Evolutionary conservation across 352 stramenopile genomes (phyloP), one percentile per base, ranked within the genome.

Genomic region (Thraustochytrium striatum): DNA sequence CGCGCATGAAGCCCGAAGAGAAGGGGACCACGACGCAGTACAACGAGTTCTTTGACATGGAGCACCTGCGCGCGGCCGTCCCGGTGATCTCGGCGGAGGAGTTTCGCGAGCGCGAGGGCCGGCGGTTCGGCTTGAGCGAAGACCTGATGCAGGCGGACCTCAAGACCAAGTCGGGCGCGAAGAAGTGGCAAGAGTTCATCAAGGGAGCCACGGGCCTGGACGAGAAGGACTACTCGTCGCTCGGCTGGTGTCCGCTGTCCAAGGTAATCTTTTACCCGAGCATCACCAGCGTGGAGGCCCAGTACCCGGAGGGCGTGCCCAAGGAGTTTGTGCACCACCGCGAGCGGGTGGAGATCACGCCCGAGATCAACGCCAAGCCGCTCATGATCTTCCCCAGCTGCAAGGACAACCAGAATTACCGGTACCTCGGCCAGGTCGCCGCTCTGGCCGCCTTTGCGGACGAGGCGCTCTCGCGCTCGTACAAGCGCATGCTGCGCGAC

Each of bases 1-100:
- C 47, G 33, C 55, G 70, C 7, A 80, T 80, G 70, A 43, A 80
- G 33, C 25, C 8, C 3, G 58, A 72, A 16, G 21, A 5, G 3
- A 33, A 69, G 38, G 32, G 33, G 28, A 36, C 38, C 25, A 28
- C 39, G 32, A 80, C 70, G 28, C 30, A 69, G 58, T 80, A 80
- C 58, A 70, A 73, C 21, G 55, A 80, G 41, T 72, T 80, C 30
- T 80, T 80, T 32, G 70, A 80, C 58, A 80, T 80, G 33, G 70
- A 80, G 58, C 55, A 80, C 43, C 33, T 80, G 9, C 38, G 57
- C 35, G 58, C 55, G 13, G 55, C 70, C 8, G 70, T 80, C 1
- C 70, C 70, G 13, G 11, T 80, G 25, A 80, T 80, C 32, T 44
- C 53, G 30, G 70, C 70, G 3, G 58, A 61, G 30, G 70, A 80